phyloP scores from a whole-genome alignment of 495 filamentous ascomycete genomes.

The Aspergillus heteromorphus region DNA sequence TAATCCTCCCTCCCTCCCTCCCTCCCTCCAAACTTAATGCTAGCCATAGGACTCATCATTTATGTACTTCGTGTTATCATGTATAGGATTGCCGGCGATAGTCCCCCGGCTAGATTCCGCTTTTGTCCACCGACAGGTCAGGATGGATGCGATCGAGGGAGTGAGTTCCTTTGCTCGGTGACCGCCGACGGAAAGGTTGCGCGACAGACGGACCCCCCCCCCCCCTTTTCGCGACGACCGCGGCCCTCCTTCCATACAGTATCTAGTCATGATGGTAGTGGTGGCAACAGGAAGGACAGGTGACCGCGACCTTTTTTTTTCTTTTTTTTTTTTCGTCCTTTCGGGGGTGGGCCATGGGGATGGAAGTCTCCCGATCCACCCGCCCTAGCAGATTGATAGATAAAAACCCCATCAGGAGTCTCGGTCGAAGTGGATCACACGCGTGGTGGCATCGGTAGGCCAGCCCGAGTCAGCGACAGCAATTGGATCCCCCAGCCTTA shows the following conservation, averaged over 20 bases:
- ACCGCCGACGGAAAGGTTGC: neutral
- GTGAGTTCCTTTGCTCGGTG: constrained; percentile 1
- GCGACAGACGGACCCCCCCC: too few species aligned
- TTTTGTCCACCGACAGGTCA: constrained; percentile 2
- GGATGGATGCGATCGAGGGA: neutral
- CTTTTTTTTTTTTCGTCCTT: neutral
- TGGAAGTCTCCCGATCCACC: constrained; percentile 9
- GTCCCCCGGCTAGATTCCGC: neutral
- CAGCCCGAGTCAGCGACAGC: constrained; percentile 3
- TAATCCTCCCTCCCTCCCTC: neutral
- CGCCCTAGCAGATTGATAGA: constrained; percentile 14
- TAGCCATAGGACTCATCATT: neutral
- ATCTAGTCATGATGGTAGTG: neutral
- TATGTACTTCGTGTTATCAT: neutral
- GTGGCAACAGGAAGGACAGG: neutral
- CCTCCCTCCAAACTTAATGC: neutral
- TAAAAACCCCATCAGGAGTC: constrained; percentile 8
- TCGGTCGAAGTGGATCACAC: constrained; percentile 5
- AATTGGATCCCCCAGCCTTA: neutral
- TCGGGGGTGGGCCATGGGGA: constrained; percentile 6
- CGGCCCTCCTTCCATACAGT: neutral
- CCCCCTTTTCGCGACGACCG: neutral
- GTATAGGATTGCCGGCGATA: neutral
- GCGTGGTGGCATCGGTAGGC: neutral
- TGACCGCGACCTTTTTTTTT: neutral